Evolutionary conservation across 495 filamentous ascomycete species (phyloP).

Genomic region (Penicillium pancosmium): DNA sequence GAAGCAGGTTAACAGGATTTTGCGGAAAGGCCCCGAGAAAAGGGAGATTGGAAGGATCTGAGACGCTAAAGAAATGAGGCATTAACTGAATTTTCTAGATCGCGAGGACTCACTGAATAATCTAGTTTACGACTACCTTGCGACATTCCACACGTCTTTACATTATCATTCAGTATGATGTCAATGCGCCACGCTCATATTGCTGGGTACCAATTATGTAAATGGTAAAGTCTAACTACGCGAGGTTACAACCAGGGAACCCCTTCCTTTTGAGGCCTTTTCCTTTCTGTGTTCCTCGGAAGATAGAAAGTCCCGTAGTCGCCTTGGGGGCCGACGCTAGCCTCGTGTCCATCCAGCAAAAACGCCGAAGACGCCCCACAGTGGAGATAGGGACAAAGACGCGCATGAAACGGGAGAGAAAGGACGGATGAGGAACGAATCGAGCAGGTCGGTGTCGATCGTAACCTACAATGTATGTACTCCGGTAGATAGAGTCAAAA

Average conservation of each 20-base stretch:
- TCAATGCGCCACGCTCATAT: background rate
- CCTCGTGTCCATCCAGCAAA: background rate
- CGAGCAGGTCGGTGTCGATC: slow-evolving; percentile 1
- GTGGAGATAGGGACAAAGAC: background rate
- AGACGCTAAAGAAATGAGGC: background rate
- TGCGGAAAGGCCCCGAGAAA: slow-evolving; percentile 2
- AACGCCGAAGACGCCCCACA: background rate
- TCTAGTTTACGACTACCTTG: background rate
- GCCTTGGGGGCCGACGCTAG: slow-evolving; percentile 2
- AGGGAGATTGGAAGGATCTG: background rate
- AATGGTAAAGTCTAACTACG: slow-evolving; percentile 1
- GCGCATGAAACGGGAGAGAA: background rate
- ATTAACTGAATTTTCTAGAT: background rate
- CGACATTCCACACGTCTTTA: background rate
- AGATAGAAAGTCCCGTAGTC: background rate
- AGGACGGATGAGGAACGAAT: background rate
- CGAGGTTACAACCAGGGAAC: slow-evolving; percentile 8
- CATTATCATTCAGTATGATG: background rate
- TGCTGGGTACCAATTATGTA: background rate
- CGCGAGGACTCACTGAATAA: background rate
- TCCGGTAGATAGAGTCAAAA: slow-evolving; percentile 2
- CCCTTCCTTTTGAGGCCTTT: background rate
- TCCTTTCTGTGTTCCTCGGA: too few species aligned
- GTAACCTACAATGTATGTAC: background rate
- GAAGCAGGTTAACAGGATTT: background rate